Evolutionary conservation across 1,284 basidiomycete genomes (phyloP).

Genomic region (Heliocybe sulcata): DNA sequence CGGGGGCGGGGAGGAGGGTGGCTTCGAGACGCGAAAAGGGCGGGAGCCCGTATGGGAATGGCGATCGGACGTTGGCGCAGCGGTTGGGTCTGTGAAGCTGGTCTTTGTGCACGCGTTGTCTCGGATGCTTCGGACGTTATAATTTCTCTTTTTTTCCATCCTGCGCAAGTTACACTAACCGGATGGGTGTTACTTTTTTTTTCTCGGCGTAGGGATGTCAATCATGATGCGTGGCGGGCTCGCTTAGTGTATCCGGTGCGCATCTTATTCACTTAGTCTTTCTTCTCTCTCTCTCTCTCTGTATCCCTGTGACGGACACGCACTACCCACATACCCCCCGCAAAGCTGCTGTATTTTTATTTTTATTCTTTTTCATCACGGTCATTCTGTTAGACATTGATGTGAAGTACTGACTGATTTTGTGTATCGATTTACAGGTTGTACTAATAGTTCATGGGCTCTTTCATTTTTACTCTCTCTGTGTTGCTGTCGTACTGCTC

Average conservation of each 20-base stretch:
- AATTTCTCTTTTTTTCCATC: background rate
- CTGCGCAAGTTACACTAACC: background rate
- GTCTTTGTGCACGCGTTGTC: background rate
- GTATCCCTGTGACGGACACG: background rate
- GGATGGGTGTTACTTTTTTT: background rate
- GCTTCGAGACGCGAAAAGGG: conserved; percentile 23
- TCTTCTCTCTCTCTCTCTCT: background rate
- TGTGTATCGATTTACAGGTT: background rate
- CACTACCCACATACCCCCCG: background rate
- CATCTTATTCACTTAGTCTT: background rate
- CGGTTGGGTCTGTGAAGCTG: conserved; percentile 42
- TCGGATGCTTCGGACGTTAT: background rate
- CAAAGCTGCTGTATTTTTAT: background rate
- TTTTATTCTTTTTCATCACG: background rate
- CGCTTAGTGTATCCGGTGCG: conserved; percentile 2
- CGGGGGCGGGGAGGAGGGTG: conserved; percentile 21
- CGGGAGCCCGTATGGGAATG: conserved; percentile 23
- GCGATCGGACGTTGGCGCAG: conserved; percentile 75
- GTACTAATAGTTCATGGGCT: background rate
- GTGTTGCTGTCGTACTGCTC: conserved; percentile 2
- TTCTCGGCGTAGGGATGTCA: background rate
- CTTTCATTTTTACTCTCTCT: background rate
- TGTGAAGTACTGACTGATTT: background rate
- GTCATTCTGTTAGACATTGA: background rate
- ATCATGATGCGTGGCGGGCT: background rate